These are phyloP conservation scores for Yamadazyma scolyti DNA, from an alignment of 805 yeast genomes.

Conservation along the genomic window DNA sequence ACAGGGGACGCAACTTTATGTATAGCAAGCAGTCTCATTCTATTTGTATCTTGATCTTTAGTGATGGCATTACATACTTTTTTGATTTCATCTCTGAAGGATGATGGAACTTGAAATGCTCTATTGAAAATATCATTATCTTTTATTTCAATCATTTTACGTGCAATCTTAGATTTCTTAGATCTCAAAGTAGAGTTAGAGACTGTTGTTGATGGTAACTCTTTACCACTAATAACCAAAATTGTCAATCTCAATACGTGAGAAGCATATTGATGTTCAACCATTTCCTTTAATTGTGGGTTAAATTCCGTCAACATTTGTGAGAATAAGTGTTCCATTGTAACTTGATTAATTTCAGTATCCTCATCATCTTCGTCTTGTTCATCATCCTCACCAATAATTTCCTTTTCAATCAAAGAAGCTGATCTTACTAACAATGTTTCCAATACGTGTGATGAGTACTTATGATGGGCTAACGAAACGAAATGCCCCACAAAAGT, in stretches of 20 bases:
- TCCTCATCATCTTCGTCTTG: slow-evolving; percentile 31
- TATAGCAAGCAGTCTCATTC: slow-evolving; percentile 68
- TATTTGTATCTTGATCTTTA: slow-evolving; percentile 28
- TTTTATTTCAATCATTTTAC: slow-evolving; percentile 87
- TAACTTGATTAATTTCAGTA: slow-evolving; percentile 32
- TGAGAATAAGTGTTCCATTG: slow-evolving; percentile 66
- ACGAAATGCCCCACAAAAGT: slow-evolving; percentile 72
- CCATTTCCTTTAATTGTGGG: slow-evolving; percentile 56
- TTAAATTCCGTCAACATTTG: slow-evolving; percentile 64
- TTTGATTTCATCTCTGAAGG: slow-evolving; percentile 60
- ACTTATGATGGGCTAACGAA: slow-evolving; percentile 80
- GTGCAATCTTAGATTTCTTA: slow-evolving; percentile 79
- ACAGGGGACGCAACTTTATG: slow-evolving; percentile 87
- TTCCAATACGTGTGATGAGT: slow-evolving; percentile 91
- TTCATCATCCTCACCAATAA: slow-evolving; percentile 41
- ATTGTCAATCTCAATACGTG: slow-evolving; percentile 77
- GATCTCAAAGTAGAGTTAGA: slow-evolving; percentile 74
- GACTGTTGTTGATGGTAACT: slow-evolving; percentile 67
- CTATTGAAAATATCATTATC: slow-evolving; percentile 70
- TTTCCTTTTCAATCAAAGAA: slow-evolving; percentile 68
- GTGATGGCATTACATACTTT: slow-evolving; percentile 43
- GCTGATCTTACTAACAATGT: slow-evolving; percentile 76
- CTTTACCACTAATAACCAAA: slow-evolving; percentile 71
- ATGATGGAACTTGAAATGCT: slow-evolving; percentile 64
- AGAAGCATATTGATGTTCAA: slow-evolving; percentile 78